Base-by-base conservation (phyloP, 257 asterid genomes). In the Eucommia ulmoides region DNA sequence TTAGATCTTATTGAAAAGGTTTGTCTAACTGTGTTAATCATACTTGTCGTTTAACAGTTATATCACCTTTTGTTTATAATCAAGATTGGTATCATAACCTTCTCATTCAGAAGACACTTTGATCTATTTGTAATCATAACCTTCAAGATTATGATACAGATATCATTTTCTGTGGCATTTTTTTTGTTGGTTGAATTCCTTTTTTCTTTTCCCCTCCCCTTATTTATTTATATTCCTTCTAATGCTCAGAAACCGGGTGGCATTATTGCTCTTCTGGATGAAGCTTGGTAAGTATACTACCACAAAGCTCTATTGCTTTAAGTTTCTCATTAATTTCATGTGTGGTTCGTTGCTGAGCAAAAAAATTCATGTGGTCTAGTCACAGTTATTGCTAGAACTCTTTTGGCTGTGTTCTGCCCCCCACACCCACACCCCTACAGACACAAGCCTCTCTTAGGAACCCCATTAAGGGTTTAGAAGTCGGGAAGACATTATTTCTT, bases 211-310 rank as follows among this genome's bases (percentile, higher is more conserved):
- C 44, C n/a, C n/a, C 38, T 26, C 38, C 12, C n/a, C n/a, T n/a
- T n/a, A n/a, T n/a, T n/a, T n/a, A n/a, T n/a, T n/a, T 24, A 18
- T 42, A 15, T 21, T 23, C 56, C 29, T 24, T 21, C 11, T 60
- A 56, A 42, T 2, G 23, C 62, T 52, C 93, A 91, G 99, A 91
- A 91, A 77, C 96, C 96, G 23, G 98, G 98, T 23, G 98, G 98
- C 64, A 83, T 91, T 26, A 83, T 91, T 22, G 96, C 98, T 41
- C 98, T 91, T 65, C 93, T 91, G 41, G 98, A 91, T 74, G 96
- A 91, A 81, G 96, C 98, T 58, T 91, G 98, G 98, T 86, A 66
- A 71, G 82, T 65, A 26, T 48, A 52, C 19, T 20, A 12, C 20
- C 20, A 20, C 23, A 7, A 24, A 53, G 7, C 23, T 21, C 22